phyloP scores from a whole-genome alignment of 495 filamentous ascomycete species.

The Daldinia concentrica region DNA sequence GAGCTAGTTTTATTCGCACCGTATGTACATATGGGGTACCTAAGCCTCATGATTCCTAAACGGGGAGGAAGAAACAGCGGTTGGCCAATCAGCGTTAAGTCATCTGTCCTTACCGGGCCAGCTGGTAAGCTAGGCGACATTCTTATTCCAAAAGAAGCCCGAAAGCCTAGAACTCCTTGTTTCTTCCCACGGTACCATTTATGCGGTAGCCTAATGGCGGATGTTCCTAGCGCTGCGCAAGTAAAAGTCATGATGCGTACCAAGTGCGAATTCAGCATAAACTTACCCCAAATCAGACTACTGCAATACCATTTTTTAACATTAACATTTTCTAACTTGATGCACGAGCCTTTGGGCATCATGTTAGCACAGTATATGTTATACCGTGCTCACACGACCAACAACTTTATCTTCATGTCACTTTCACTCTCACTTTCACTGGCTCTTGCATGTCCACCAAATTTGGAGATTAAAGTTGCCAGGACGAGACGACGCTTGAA shows the following conservation, averaged over 20 bases:
- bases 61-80: constrained; percentile 29
- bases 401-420: neutral
- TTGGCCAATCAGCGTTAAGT: constrained; percentile 25
- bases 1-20: neutral
- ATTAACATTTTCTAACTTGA: neutral
- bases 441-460: too few species aligned
- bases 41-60: constrained; percentile 42
- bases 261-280: neutral
- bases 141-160: constrained; percentile 24
- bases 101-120: constrained; percentile 18
- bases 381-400: constrained; percentile 1
- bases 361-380: neutral
- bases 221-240: constrained; percentile 3
- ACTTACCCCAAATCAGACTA: neutral
- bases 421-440: too few species aligned
- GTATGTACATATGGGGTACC: constrained; percentile 23
- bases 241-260: constrained; percentile 1
- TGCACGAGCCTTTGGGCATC: neutral
- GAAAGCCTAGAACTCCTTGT: neutral
- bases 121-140: constrained; percentile 19
- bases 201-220: constrained; percentile 6
- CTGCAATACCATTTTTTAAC: neutral
- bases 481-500: constrained; percentile 28
- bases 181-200: constrained; percentile 2
- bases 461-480: constrained; percentile 20